Evolutionary conservation across 2,329 filamentous ascomycete genomes (phyloP).

Genomic region (Plenodomus biglobosus): DNA sequence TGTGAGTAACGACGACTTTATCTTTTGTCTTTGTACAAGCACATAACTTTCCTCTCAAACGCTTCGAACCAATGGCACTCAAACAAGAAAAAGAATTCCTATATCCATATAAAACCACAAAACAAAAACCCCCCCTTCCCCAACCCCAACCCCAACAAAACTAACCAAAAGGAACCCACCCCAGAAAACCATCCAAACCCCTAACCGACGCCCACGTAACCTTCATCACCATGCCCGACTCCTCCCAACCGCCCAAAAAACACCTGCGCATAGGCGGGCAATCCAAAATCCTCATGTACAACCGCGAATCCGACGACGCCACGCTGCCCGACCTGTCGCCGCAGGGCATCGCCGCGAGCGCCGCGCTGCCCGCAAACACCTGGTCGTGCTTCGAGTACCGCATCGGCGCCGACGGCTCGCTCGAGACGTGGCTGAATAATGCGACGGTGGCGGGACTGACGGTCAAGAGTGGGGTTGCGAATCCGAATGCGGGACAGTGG

Average conservation of each 20-base stretch:
- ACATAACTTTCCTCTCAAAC: too few relatives aligned
- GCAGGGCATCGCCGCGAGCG: conserved; percentile 59
- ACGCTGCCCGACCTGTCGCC: conserved; percentile 64
- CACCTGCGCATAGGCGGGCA: conserved; percentile 65
- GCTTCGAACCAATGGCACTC: background rate
- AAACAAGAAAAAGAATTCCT: background rate
- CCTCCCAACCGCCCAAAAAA: conserved; percentile 57
- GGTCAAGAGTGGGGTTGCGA: conserved; percentile 50
- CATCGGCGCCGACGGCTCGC: conserved; percentile 58
- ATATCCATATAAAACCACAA: too few relatives aligned
- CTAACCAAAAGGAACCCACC: too few relatives aligned
- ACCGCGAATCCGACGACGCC: conserved; percentile 64
- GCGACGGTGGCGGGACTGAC: conserved; percentile 56
- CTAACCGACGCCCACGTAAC: conserved; percentile 62
- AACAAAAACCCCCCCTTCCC: too few relatives aligned
- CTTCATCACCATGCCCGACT: conserved; percentile 66
- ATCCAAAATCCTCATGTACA: conserved; percentile 64
- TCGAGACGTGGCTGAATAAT: conserved; percentile 64
- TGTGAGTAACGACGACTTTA: conserved; percentile 51
- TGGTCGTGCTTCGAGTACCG: conserved; percentile 67
- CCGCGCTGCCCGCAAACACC: conserved; percentile 51
- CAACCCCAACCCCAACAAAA: too few relatives aligned
- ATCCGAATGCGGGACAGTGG: conserved; percentile 58
- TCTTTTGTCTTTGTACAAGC: conserved; percentile 17
- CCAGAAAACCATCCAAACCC: conserved; percentile 60